These are phyloP conservation scores for Aureobasidium vineae DNA, from an alignment of 2,329 filamentous ascomycete species.

Conservation along the genomic window DNA sequence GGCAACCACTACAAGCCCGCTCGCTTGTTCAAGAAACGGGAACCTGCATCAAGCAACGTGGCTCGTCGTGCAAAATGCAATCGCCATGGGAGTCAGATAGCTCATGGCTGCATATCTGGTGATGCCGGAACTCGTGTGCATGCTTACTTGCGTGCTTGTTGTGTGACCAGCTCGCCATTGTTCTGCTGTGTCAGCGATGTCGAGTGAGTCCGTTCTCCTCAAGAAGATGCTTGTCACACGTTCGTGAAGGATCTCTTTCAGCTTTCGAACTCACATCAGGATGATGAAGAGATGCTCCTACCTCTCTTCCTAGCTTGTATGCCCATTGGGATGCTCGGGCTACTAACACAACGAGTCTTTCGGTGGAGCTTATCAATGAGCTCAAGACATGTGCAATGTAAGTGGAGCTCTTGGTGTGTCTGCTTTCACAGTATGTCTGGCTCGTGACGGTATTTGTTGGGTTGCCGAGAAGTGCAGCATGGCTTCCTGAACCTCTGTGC, in stretches of 20 bases:
- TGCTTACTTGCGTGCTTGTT: neutral
- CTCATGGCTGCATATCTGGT: neutral
- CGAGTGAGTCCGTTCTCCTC: neutral
- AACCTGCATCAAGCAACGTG: slow-evolving; percentile 4
- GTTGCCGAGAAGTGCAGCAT: neutral
- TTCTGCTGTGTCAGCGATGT: neutral
- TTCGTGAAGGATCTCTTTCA: too few species aligned
- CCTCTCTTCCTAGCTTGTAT: neutral
- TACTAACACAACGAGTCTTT: neutral
- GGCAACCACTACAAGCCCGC: neutral
- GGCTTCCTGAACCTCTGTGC: neutral
- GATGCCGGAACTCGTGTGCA: neutral
- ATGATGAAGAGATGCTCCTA: neutral
- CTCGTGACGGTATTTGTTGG: neutral
- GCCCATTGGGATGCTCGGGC: neutral
- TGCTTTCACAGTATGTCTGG: neutral
- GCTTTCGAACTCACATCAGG: too few species aligned
- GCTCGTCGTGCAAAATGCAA: neutral
- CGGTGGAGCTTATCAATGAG: neutral
- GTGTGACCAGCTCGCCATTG: neutral
- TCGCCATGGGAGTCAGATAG: neutral
- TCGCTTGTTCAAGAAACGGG: neutral
- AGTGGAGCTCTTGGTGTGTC: neutral
- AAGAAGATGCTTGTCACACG: too few species aligned
- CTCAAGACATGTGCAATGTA: neutral